These are phyloP conservation scores for Pseudonitzschia delicatissima DNA, from an alignment of 108 stramenopile species.

Conservation along the genomic window DNA sequence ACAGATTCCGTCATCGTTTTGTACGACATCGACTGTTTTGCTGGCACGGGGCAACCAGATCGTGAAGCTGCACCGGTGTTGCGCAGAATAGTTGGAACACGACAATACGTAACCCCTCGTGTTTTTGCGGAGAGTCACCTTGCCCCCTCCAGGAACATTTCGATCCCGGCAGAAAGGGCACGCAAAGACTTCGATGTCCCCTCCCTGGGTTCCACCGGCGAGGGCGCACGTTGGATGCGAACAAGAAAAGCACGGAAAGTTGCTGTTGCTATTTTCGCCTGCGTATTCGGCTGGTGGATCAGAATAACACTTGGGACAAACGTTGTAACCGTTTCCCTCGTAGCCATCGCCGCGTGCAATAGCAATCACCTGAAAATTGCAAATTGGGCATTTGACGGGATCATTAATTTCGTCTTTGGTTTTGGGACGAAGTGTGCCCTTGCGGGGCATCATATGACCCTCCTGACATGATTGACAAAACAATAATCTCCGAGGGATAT, in stretches of 20 bases:
- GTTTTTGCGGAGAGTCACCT: conserved; percentile 52
- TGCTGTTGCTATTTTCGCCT: conserved; percentile 35
- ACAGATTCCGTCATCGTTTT: conserved; percentile 43
- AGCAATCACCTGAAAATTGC: conserved; percentile 72
- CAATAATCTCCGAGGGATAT: conserved; percentile 47
- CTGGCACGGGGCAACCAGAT: conserved; percentile 74
- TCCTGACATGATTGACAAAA: conserved; percentile 64
- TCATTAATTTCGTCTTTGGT: conserved; percentile 38
- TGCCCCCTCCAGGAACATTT: conserved; percentile 30
- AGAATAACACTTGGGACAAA: conserved; percentile 80
- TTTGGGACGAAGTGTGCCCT: conserved; percentile 47
- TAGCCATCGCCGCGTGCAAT: conserved; percentile 54
- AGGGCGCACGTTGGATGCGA: conserved; percentile 68
- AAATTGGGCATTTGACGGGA: conserved; percentile 74
- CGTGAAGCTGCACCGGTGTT: conserved; percentile 53
- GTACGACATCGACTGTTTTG: conserved; percentile 45
- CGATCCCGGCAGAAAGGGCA: conserved; percentile 73
- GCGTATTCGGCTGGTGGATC: conserved; percentile 73
- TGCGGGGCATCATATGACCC: conserved; percentile 59
- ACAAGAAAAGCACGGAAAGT: conserved; percentile 77
- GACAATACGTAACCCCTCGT: conserved; percentile 56
- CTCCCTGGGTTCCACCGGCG: conserved; percentile 62
- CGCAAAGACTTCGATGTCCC: conserved; percentile 62
- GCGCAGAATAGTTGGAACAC: conserved; percentile 55
- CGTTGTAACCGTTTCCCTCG: conserved; percentile 54